Base-by-base conservation (phyloP, 2,329 filamentous ascomycete genomes). In the Aspergillus unguis region DNA sequence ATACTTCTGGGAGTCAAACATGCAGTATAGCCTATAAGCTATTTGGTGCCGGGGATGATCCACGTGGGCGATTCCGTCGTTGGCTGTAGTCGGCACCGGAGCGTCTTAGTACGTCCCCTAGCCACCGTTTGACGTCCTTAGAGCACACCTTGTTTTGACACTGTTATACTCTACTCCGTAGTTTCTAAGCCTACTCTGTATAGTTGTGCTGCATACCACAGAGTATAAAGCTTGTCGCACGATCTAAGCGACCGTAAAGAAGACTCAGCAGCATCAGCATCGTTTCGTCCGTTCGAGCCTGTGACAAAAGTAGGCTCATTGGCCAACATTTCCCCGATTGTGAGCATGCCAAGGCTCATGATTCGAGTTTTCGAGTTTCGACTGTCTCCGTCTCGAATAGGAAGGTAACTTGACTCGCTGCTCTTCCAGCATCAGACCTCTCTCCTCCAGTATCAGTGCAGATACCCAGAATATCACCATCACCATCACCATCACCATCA, bases 61-160 rank as follows among this genome's bases (percentile, higher is more conserved):
- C 58, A 61, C 58, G 58, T 61, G 58, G 57, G 49, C 47, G 11
- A 38, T 46, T 8, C 46, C 35, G 38, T 50, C 44, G 50, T 53
- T 56, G 46, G 50, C 53, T 47, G 38, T 36, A 33, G 46, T 35
- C 44, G 37, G 38, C 40, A 44, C 50, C 44, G 36, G 44, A 40
- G 38, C 41, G 46, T 25, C 41, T 51, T 50, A 50, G 51, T 40
- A 42, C 17, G 17, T 33, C 46, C 40, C 11, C 44, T 47, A 50
- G 26, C 31, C 38, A 50, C 27, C 41, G 43, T 31, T 41, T 44
- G 38, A 50, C 42, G 29, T 53, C 41, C 11, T 35, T 45, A 45
- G 45, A 47, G 41, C 35, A 27, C 37, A 50, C 46, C 47, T 54
- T 49, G 44, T 54, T 45, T 50, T 41, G 29, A 44, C 37, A 8